Conservation (phyloP, 345 rosid genomes). For the Brassica juncea region DNA sequence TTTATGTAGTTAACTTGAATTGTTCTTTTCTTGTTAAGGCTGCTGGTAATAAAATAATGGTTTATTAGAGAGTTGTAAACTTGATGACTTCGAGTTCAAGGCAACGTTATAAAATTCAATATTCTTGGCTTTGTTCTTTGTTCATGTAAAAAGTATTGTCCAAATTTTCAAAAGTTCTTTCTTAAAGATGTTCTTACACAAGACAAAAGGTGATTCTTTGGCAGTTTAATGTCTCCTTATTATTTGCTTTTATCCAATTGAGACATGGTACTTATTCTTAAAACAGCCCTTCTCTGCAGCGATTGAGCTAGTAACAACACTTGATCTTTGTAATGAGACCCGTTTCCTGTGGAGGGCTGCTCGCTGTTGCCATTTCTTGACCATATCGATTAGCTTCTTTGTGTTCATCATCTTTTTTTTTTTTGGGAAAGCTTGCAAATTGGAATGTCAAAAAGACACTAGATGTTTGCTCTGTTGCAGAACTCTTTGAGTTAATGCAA, state of each 20-base stretch:
- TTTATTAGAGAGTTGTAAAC: slow-evolving; percentile 59
- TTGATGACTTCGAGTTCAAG: slow-evolving; percentile 59
- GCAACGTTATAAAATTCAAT: slow-evolving; percentile 35
- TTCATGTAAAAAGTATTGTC: slow-evolving; percentile 35
- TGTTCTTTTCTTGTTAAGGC: slow-evolving; percentile 88
- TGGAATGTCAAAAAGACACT: no score
- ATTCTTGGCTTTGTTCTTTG: slow-evolving; percentile 44
- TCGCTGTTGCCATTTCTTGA: slow-evolving; percentile 33
- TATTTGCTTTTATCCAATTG: slow-evolving; percentile 26
- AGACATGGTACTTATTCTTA: slow-evolving; percentile 32
- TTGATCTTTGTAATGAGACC: background rate
- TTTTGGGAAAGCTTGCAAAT: no score
- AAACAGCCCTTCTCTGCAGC: slow-evolving; percentile 35
- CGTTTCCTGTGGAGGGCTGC: slow-evolving; percentile 22
- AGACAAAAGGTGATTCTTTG: slow-evolving; percentile 41
- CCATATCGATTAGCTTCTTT: slow-evolving; percentile 20
- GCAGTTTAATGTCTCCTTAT: slow-evolving; percentile 32
- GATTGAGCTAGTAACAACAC: background rate
- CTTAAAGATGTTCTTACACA: slow-evolving; percentile 31
- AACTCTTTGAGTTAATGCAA: no score
- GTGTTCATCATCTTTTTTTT: background rate
- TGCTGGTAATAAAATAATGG: slow-evolving; percentile 41
- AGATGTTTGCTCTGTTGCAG: no score
- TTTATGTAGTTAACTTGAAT: slow-evolving; percentile 36
- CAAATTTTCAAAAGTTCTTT: background rate